phyloP scores from a whole-genome alignment of 352 stramenopile genomes.

The Phytophthora niederhauseri region DNA sequence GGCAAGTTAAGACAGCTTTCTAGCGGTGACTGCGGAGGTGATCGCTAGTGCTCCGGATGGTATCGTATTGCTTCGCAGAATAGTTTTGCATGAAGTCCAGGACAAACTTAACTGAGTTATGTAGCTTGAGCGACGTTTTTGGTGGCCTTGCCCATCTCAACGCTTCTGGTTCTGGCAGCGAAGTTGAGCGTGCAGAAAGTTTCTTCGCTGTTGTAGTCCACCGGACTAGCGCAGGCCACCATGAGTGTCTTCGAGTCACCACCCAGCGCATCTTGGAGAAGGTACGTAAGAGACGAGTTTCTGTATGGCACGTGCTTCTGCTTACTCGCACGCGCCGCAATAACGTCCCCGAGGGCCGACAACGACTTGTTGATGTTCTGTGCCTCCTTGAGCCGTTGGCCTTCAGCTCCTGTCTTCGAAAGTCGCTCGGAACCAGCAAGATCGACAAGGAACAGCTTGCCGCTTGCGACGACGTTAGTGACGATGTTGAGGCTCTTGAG shows the following conservation, averaged over 20 bases:
- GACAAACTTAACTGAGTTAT: constrained; percentile 14
- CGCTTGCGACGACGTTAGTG: constrained; percentile 68
- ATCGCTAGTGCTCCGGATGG: constrained; percentile 4
- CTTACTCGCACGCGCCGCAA: constrained; percentile 88
- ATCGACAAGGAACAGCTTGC: constrained; percentile 91
- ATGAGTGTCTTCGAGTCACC: constrained; percentile 95
- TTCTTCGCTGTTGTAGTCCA: constrained; percentile 93
- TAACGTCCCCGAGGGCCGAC: constrained; percentile 97
- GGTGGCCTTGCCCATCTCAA: constrained; percentile 91
- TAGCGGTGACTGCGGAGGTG: background rate
- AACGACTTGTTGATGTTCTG: constrained; percentile 96
- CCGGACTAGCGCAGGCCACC: constrained; percentile 90
- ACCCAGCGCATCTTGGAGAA: constrained; percentile 93
- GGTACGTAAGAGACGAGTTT: constrained; percentile 95
- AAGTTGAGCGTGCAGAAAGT: constrained; percentile 96
- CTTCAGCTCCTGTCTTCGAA: constrained; percentile 90
- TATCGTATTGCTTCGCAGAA: constrained; percentile 24
- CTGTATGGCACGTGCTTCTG: constrained; percentile 94
- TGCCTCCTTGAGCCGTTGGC: constrained; percentile 89
- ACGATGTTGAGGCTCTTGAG: constrained; percentile 86
- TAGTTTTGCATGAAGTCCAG: constrained; percentile 12
- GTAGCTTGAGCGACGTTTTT: constrained; percentile 73
- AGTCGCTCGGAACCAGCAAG: constrained; percentile 90
- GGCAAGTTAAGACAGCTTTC: background rate
- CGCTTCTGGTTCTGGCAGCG: constrained; percentile 78